These are phyloP conservation scores for Adansonia gregorii DNA, from an alignment of 441 rosid species.

Conservation along the genomic window DNA sequence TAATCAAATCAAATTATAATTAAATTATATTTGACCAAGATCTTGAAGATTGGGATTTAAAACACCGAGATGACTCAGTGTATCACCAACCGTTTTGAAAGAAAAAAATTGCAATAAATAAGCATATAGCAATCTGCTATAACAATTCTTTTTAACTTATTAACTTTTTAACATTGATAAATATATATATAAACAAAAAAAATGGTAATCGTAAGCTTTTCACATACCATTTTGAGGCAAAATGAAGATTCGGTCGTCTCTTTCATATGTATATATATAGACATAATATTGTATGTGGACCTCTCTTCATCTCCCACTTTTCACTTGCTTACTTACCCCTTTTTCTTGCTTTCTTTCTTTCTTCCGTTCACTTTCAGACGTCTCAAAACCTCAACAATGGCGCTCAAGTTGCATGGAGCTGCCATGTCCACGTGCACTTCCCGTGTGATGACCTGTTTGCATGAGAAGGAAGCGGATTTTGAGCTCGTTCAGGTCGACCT, in stretches of 20 bases:
- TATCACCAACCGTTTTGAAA: not conserved
- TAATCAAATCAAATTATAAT: too few species aligned
- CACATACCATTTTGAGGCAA: not conserved
- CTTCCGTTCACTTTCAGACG: not conserved
- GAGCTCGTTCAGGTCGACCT: constrained; percentile 66
- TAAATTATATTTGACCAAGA: constrained; percentile 5
- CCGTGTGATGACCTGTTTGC: constrained; percentile 59
- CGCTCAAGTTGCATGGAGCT: constrained; percentile 22
- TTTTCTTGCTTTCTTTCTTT: not conserved
- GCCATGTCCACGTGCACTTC: constrained; percentile 57
- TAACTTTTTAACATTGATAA: not conserved
- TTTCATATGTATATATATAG: not conserved
- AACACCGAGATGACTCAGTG: not conserved
- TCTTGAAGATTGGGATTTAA: constrained; percentile 1
- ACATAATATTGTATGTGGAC: too few species aligned
- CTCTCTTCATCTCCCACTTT: too few species aligned
- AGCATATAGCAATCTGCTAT: not conserved
- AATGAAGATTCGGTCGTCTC: not conserved
- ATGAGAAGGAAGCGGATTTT: constrained; percentile 64
- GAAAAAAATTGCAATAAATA: not conserved
- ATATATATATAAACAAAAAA: too few species aligned
- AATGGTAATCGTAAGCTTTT: not conserved
- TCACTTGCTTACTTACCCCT: too few species aligned
- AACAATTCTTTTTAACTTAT: too few species aligned
- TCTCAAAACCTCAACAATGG: not conserved